phyloP scores from a whole-genome alignment of 495 filamentous ascomycete genomes.

The Umbilicaria muhlenbergii region DNA sequence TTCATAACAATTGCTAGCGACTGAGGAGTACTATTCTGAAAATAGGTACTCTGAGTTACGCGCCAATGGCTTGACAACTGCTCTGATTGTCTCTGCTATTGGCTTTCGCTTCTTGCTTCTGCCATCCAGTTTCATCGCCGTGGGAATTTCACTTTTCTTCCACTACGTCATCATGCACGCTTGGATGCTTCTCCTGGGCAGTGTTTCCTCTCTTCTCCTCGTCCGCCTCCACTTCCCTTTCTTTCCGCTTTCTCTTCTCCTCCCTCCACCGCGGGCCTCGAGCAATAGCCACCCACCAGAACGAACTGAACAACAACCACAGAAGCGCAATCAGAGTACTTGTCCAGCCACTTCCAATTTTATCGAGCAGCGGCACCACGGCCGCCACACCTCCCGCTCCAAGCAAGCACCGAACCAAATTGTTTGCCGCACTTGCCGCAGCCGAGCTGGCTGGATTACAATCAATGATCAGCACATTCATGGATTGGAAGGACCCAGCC shows the following conservation, averaged over 20 bases:
- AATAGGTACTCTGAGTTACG: too few species aligned
- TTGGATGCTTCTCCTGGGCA: background rate
- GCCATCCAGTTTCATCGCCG: too few species aligned
- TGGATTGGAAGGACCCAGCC: slow-evolving; percentile 15
- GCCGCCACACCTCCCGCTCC: slow-evolving; percentile 27
- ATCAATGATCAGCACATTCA: slow-evolving; percentile 31
- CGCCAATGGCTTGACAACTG: too few species aligned
- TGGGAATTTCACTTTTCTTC: too few species aligned
- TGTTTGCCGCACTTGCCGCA: slow-evolving; percentile 30
- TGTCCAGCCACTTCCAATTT: slow-evolving; percentile 33
- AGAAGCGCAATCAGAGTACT: slow-evolving; percentile 24
- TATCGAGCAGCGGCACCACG: slow-evolving; percentile 24
- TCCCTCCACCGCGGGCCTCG: slow-evolving; percentile 24
- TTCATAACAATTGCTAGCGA: too few species aligned
- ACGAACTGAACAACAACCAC: slow-evolving; percentile 16
- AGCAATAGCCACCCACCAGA: slow-evolving; percentile 21
- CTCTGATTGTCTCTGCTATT: too few species aligned
- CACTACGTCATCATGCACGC: too few species aligned
- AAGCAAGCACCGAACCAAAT: slow-evolving; percentile 29
- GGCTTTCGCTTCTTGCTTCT: too few species aligned
- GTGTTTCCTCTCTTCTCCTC: slow-evolving; percentile 2
- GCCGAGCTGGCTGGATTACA: slow-evolving; percentile 24
- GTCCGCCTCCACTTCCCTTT: slow-evolving; percentile 2
- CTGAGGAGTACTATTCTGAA: too few species aligned
- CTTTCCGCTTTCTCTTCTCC: slow-evolving; percentile 12